Evolutionary conservation across 306 rosid species (phyloP), one percentile per base, ranked within the genome.

Genomic region (Echinosophora koreensis): DNA sequence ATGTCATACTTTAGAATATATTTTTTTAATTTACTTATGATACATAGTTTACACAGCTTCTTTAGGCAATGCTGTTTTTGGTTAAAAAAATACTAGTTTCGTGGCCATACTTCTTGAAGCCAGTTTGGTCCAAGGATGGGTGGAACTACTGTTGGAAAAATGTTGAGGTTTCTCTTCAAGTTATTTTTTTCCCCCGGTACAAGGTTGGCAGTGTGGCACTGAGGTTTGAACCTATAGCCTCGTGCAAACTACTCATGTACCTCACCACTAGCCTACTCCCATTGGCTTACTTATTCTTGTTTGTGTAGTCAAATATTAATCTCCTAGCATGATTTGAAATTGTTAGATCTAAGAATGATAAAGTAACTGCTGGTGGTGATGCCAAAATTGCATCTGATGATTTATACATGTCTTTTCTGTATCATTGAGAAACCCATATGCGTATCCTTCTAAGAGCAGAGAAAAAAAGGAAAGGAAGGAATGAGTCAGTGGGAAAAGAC

Each of bases 111-210:
- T 56, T 80, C 41, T 73, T 66, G 39, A 38, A 32, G 66, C 46
- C 14, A 41, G 66, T 69, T 59, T 68, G 67, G 37, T 67, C 69
- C 74, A 56, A 17, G 52, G 68, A 66, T 66, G 39, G 39, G 13
- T 28, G 63, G 37, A 8, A 5, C 14, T 56, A 9, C 58, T 55
- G 57, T 46, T 66, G 67, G 54, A 52, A 67, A 63, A 50, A 37
- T 35, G n/a, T 75, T 57, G 38, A 56, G 49, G 9, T 2, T 74
- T 47, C 59, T 46, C 18, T n/a, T 35, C 27, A 18, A 2, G 13
- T 22, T 22, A 22, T 22, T 22, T 22, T 22, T 22, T 22, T 22
- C 1, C 1, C 22, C 22, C 22, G 22, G 1, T 22, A 22, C 22
- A 22, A 22, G 22, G 22, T 0, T 22, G 0, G 22, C 22, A 22